Evolutionary conservation across 1,284 basidiomycete species (phyloP).

Genomic region (Tilletia indica): DNA sequence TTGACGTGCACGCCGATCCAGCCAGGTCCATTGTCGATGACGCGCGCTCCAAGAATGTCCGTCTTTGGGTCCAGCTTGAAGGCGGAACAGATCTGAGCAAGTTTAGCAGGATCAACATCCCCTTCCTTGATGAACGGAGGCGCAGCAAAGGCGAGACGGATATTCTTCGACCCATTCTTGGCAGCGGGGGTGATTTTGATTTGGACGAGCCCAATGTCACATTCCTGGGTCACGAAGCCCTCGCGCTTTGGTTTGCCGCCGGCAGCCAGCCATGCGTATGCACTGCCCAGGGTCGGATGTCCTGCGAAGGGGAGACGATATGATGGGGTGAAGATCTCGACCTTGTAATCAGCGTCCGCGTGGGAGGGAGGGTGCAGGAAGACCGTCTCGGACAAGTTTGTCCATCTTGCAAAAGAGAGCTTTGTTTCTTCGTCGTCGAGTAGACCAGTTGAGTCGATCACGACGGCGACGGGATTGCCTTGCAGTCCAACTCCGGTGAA

Average conservation of each 20-base stretch:
- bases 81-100: slow-evolving; percentile 24
- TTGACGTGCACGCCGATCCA: slow-evolving; percentile 41
- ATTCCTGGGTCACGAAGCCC: slow-evolving; percentile 38
- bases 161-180: no score
- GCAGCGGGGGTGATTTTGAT: slow-evolving; percentile 21
- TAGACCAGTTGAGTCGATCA: slow-evolving; percentile 23
- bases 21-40: slow-evolving; percentile 46
- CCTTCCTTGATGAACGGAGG: slow-evolving; percentile 34
- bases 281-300: slow-evolving; percentile 46
- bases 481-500: slow-evolving; percentile 36
- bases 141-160: slow-evolving; percentile 29
- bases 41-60: slow-evolving; percentile 30
- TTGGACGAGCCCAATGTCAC: slow-evolving; percentile 36
- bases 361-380: slow-evolving; percentile 36
- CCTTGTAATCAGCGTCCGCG: slow-evolving; percentile 34
- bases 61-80: slow-evolving; percentile 24
- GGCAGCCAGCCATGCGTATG: slow-evolving; percentile 30
- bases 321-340: slow-evolving; percentile 44
- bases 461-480: slow-evolving; percentile 49
- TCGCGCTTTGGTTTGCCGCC: slow-evolving; percentile 23
- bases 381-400: slow-evolving; percentile 48
- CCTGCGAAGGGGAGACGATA: slow-evolving; percentile 47
- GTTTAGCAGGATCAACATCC: slow-evolving; percentile 24
- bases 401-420: slow-evolving; percentile 40
- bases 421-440: slow-evolving; percentile 32